These are phyloP conservation scores for Stellera chamaejasme DNA, from an alignment of 345 rosid genomes.

Conservation along the genomic window DNA sequence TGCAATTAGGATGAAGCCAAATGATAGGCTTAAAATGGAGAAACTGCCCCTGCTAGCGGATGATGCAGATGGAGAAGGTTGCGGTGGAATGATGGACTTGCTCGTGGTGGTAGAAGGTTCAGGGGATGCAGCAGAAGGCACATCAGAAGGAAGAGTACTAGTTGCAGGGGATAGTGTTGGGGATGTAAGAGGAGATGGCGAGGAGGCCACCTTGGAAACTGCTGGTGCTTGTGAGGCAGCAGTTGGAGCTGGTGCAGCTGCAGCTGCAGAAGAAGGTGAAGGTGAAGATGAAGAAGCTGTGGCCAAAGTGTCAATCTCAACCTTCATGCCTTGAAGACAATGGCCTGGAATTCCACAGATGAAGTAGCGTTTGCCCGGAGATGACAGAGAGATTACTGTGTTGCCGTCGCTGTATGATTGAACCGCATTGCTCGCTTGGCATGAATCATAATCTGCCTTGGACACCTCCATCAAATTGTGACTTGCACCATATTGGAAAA, in stretches of 20 bases:
- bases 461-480: slow-evolving; percentile 61
- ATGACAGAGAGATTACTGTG: slow-evolving; percentile 41
- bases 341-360: slow-evolving; percentile 63
- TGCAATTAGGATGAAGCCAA: slow-evolving; percentile 7
- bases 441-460: slow-evolving; percentile 46
- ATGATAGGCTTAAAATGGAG: slow-evolving; percentile 1
- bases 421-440: slow-evolving; percentile 37
- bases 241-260: slow-evolving; percentile 15
- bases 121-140: slow-evolving; percentile 19
- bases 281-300: slow-evolving; percentile 20
- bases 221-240: slow-evolving; percentile 14
- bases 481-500: slow-evolving; percentile 37
- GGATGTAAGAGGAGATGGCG: slow-evolving; percentile 11
- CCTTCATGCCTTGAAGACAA: slow-evolving; percentile 65
- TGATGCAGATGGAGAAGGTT: slow-evolving; percentile 18
- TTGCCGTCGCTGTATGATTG: slow-evolving; percentile 36
- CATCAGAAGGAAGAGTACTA: background rate
- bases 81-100: slow-evolving; percentile 9
- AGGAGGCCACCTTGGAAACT: slow-evolving; percentile 1
- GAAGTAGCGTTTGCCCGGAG: slow-evolving; percentile 79
- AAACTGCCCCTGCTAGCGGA: slow-evolving; percentile 19
- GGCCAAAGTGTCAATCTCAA: slow-evolving; percentile 42
- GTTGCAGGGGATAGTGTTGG: slow-evolving; percentile 5
- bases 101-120: slow-evolving; percentile 4
- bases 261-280: slow-evolving; percentile 11